Base-by-base conservation (phyloP, 192 early-diverging fungal species). In the Backusella macrospora region DNA sequence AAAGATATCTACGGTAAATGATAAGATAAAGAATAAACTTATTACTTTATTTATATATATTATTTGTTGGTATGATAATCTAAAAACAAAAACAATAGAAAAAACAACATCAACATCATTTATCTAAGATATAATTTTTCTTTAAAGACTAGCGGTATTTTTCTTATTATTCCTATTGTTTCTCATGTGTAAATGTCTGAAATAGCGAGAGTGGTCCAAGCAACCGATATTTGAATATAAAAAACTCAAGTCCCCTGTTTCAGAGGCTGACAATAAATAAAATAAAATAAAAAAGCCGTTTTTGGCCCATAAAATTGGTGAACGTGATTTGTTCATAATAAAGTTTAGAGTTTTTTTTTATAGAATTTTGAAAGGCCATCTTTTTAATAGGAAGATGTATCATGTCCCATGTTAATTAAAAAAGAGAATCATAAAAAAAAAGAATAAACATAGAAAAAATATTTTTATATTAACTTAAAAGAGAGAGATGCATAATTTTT, bases 21-120 rank as follows among this genome's bases (percentile, higher is more conserved):
- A 59, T 59, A 59, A 59, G 52, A 59, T 59, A 59, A 59, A 59
- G 52, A 26, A 13, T 59, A 10, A 59, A 59, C 52, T 59, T 43
- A 10, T 43, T 43, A 43, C 42, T 43, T 43, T 43, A 43, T 43
- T 43, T 43, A 43, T 43, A 43, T 43, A 34, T 34, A 34, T 59
- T 23, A 26, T 26, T 59, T 59, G 26, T 59, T 59, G 23, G 26
- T 59, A 52, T 52, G 18, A 52, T 9, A 3, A 52, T 34, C 29
- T 34, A 34, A 34, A 34, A 34, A 34, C 29, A 34, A 34, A 34
- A 34, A 34, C 29, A 34, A 34, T 34, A 34, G 0, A 34, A 34
- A 34, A 34, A 34, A 34, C 29, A 34, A 34, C 2, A 34, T 34
- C 29, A 34, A 34, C 2, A 34, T 34, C 2, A 34, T 34, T 34